Percentiles rank a stretch among this genome's conserved stretches.
Evolutionary conservation across 805 yeast species (phyloP).

Genomic region (Candida golubevii): DNA sequence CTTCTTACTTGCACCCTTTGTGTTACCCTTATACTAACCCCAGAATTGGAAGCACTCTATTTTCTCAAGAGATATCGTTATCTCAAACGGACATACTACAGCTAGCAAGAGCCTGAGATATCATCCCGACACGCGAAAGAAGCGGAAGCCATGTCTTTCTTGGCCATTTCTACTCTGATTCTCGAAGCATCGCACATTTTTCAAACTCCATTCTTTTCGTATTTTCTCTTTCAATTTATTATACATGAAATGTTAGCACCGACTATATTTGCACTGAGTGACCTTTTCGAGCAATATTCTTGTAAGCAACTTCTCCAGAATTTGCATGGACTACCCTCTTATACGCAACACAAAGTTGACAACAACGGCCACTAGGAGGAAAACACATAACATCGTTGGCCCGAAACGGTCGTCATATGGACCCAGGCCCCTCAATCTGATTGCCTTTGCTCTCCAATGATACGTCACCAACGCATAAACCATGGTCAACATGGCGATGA

Average conservation of each 20-base stretch:
- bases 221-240: no score
- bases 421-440: constrained; percentile 94
- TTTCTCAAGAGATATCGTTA: constrained; percentile 29
- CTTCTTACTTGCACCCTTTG: no score
- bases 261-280: no score
- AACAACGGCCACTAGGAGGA: constrained; percentile 86
- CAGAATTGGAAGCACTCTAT: constrained; percentile 33
- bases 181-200: no score
- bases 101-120: no score
- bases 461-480: constrained; percentile 90
- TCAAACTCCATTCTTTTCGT: no score
- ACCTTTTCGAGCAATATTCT: no score
- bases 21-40: constrained; percentile 7
- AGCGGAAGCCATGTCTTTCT: no score
- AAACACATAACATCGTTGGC: constrained; percentile 94
- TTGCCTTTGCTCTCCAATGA: constrained; percentile 99
- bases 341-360: constrained; percentile 87
- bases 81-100: constrained; percentile 32
- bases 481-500: constrained; percentile 98
- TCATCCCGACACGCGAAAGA: no score
- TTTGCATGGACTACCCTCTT: constrained; percentile 24
- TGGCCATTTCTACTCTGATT: no score
- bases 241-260: no score
- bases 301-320: no score
- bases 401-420: constrained; percentile 99